Evolutionary conservation across 2,329 filamentous ascomycete genomes (phyloP).

Genomic region (Setomelanomma holmii): DNA sequence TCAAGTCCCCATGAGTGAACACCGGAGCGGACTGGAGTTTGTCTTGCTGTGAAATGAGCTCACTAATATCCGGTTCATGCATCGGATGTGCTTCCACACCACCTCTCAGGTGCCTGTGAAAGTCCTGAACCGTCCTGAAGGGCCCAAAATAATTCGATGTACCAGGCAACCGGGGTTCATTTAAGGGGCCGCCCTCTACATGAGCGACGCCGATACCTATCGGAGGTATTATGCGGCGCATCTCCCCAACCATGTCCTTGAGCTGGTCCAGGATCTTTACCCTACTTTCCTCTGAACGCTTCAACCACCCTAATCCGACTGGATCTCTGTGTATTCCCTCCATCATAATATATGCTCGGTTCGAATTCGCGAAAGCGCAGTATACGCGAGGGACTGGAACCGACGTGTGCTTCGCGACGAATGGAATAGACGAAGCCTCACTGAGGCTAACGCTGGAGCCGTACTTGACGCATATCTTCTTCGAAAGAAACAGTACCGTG

Average conservation of each 20-base stretch:
- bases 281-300: slow-evolving; percentile 16
- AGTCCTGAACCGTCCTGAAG: slow-evolving; percentile 45
- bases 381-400: slow-evolving; percentile 57
- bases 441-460: neutral
- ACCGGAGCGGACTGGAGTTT: slow-evolving; percentile 46
- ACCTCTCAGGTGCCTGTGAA: slow-evolving; percentile 47
- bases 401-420: slow-evolving; percentile 50
- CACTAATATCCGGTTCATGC: slow-evolving; percentile 15
- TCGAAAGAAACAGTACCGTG: slow-evolving; percentile 4
- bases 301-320: slow-evolving; percentile 25
- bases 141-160: slow-evolving; percentile 37
- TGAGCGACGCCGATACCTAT: slow-evolving; percentile 18
- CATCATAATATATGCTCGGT: slow-evolving; percentile 58
- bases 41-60: slow-evolving; percentile 19
- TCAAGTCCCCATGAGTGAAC: slow-evolving; percentile 62
- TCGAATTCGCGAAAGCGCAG: slow-evolving; percentile 52
- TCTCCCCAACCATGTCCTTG: slow-evolving; percentile 23
- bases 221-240: slow-evolving; percentile 18
- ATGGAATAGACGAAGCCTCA: slow-evolving; percentile 46
- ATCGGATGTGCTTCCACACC: slow-evolving; percentile 20
- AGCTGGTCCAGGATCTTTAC: slow-evolving; percentile 20
- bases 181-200: slow-evolving; percentile 25
- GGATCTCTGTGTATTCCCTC: slow-evolving; percentile 41
- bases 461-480: slow-evolving; percentile 10
- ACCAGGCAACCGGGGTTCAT: slow-evolving; percentile 33